Evolutionary conservation across 768 basidiomycete species (phyloP).

Genomic region (Chlorophyllum brunneum): DNA sequence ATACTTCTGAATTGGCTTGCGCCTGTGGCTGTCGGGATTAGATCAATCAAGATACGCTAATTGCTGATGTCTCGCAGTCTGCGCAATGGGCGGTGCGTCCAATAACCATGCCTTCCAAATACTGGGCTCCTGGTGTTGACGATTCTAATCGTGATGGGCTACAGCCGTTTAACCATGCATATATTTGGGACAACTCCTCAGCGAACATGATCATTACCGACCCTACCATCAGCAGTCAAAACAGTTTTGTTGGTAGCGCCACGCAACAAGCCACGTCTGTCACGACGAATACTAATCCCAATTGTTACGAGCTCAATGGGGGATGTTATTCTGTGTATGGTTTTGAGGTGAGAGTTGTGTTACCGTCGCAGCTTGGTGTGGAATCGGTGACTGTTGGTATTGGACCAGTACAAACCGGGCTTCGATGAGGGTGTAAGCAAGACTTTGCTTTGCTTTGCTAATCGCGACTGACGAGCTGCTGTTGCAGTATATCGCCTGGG

Average conservation of each 20-base stretch:
- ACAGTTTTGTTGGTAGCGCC: slow-evolving; percentile 63
- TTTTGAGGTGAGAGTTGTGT: slow-evolving; percentile 51
- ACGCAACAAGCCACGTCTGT: slow-evolving; percentile 81
- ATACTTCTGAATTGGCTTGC: neutral
- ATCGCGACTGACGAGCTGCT: neutral
- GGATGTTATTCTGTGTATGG: slow-evolving; percentile 73
- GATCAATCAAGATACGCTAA: slow-evolving; percentile 44
- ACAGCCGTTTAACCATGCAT: slow-evolving; percentile 74
- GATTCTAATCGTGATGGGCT: too few species aligned
- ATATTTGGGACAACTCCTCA: slow-evolving; percentile 62
- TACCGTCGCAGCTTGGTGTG: neutral
- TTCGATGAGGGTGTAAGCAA: slow-evolving; percentile 58
- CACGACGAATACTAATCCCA: slow-evolving; percentile 60
- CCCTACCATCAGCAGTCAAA: slow-evolving; percentile 48
- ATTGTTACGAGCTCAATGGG: slow-evolving; percentile 61
- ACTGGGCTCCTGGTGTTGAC: neutral
- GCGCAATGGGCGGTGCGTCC: slow-evolving; percentile 75
- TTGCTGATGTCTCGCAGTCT: slow-evolving; percentile 73
- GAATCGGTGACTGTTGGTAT: neutral
- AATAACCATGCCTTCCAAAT: neutral
- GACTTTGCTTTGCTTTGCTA: neutral
- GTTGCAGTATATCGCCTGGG: slow-evolving; percentile 79
- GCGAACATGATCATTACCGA: slow-evolving; percentile 57
- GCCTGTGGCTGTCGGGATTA: slow-evolving; percentile 16
- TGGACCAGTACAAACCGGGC: slow-evolving; percentile 42